phyloP scores from a whole-genome alignment of 176 grass and related monocot species.

The Oryza nivara region DNA sequence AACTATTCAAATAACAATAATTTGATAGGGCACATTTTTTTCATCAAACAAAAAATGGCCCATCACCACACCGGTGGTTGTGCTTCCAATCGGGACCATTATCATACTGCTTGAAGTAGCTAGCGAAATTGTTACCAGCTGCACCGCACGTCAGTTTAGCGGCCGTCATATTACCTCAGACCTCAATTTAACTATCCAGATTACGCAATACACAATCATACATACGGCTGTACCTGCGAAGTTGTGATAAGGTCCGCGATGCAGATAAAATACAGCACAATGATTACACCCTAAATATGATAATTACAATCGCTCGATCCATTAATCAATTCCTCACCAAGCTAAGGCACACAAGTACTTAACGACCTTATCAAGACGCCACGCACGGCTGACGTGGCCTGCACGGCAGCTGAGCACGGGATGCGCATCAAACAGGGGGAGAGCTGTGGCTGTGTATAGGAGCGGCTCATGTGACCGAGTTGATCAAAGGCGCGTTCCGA shows the following conservation, averaged over 20 bases:
- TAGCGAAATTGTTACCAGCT: not conserved
- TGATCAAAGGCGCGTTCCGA: not conserved
- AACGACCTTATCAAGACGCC: constrained; percentile 29
- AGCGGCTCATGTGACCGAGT: not conserved
- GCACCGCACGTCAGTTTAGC: not conserved
- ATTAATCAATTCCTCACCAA: constrained; percentile 7
- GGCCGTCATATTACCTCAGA: not conserved
- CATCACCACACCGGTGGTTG: no score
- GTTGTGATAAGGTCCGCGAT: constrained; percentile 27
- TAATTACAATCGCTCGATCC: not conserved
- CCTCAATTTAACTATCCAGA: not conserved
- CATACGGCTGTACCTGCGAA: constrained; percentile 1
- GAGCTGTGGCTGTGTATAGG: not conserved
- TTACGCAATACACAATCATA: constrained; percentile 44
- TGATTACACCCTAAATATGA: constrained; percentile 37
- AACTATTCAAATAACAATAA: no score
- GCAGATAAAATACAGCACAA: constrained; percentile 22
- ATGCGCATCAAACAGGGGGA: not conserved
- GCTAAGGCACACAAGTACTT: not conserved
- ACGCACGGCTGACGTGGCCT: not conserved
- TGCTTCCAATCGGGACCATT: no score
- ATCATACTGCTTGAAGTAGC: not conserved
- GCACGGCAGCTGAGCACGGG: not conserved
- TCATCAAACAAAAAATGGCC: no score
- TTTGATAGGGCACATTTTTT: no score